A percentile compares a stretch with the other conserved stretches of the same genome.
Conservation (phyloP, 2,329 filamentous ascomycete genomes). For the Drechmeria coniospora region DNA sequence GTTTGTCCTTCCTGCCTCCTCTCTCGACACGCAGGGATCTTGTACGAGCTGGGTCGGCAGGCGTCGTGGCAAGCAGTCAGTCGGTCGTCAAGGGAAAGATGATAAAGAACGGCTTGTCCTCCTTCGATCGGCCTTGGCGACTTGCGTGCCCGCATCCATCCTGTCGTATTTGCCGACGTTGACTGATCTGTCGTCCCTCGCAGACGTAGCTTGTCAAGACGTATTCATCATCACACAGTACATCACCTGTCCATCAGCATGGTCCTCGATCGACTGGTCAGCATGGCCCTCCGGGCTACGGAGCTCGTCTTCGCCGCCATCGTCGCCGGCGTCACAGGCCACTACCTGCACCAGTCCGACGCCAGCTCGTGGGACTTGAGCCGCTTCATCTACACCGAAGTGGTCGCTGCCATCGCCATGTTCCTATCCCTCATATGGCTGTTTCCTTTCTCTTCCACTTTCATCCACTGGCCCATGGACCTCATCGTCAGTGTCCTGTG, state of each 20-base stretch:
- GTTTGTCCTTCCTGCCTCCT: too few relatives aligned
- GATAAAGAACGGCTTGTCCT: too few relatives aligned
- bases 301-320: conserved; percentile 58
- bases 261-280: conserved; percentile 24
- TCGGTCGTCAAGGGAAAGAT: too few relatives aligned
- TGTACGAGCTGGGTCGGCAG: too few relatives aligned
- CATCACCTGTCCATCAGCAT: conserved; percentile 6
- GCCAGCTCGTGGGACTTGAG: conserved; percentile 36
- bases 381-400: conserved; percentile 61
- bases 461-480: conserved; percentile 58
- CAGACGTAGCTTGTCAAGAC: background rate
- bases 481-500: conserved; percentile 52
- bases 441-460: conserved; percentile 51
- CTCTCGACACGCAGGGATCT: too few relatives aligned
- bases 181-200: too few relatives aligned
- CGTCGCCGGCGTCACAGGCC: conserved; percentile 53
- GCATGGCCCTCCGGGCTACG: conserved; percentile 21
- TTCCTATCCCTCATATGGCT: conserved; percentile 57
- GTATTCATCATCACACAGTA: background rate
- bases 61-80: too few relatives aligned
- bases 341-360: conserved; percentile 41
- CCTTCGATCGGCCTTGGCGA: too few relatives aligned
- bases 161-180: too few relatives aligned
- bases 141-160: too few relatives aligned
- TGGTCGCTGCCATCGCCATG: conserved; percentile 54